phyloP scores from a whole-genome alignment of 2,329 filamentous ascomycete genomes.

The Tolypocladium endophyticum region DNA sequence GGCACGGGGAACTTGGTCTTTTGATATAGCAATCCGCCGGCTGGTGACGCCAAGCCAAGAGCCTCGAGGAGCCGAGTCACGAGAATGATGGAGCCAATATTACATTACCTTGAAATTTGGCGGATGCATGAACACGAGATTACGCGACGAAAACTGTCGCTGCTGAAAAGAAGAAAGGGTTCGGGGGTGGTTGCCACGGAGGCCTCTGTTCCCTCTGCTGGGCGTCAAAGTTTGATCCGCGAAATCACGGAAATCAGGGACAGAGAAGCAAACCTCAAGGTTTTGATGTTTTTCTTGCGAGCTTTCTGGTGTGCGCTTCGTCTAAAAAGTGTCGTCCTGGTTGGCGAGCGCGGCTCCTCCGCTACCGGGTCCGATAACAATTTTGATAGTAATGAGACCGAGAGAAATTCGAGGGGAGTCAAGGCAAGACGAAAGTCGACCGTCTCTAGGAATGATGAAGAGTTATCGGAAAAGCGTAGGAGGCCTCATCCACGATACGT shows the following conservation, averaged over 20 bases:
- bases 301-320: background rate
- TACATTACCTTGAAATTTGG: conserved; percentile 5
- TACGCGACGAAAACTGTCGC: conserved; percentile 1
- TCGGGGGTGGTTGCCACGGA: background rate
- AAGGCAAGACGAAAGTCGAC: background rate
- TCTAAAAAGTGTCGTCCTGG: background rate
- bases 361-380: background rate
- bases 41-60: background rate
- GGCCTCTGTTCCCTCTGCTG: background rate
- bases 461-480: background rate
- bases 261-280: background rate
- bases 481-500: background rate
- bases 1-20: background rate
- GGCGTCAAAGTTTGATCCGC: background rate
- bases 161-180: background rate
- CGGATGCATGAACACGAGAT: conserved; percentile 4
- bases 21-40: background rate
- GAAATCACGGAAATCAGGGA: background rate
- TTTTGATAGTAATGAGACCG: background rate
- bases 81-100: background rate
- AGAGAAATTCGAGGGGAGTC: background rate
- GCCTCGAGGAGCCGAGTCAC: background rate
- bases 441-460: background rate
- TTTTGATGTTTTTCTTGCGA: background rate
- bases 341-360: too few relatives aligned